These are phyloP conservation scores for Xerocomellus amylosporus DNA, from an alignment of 768 basidiomycete species.

Conservation along the genomic window DNA sequence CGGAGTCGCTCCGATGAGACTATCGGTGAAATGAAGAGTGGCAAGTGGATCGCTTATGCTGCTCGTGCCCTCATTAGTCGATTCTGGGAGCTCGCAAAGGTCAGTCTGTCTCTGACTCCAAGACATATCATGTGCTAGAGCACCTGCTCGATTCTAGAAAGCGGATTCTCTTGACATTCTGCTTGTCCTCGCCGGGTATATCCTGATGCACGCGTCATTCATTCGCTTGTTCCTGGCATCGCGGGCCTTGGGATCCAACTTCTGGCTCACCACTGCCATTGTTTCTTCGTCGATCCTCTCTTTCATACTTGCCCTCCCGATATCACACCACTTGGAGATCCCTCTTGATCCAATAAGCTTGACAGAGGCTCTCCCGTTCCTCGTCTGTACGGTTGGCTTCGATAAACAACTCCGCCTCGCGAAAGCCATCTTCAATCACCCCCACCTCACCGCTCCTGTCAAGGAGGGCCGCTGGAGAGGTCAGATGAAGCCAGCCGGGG, in stretches of 20 bases:
- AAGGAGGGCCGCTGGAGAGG: constrained; percentile 39
- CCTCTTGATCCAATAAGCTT: constrained; percentile 90
- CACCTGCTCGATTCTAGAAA: constrained; percentile 48
- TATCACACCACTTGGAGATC: constrained; percentile 73
- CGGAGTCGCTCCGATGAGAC: constrained; percentile 46
- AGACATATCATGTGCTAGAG: not conserved
- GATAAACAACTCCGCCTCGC: constrained; percentile 96
- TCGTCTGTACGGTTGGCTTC: constrained; percentile 97
- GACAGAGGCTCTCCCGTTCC: constrained; percentile 94
- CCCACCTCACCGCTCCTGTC: constrained; percentile 48
- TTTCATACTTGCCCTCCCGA: constrained; percentile 79
- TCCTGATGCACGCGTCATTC: constrained; percentile 95
- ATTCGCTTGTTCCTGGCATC: constrained; percentile 87
- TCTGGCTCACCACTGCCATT: constrained; percentile 70
- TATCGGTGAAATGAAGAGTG: constrained; percentile 72
- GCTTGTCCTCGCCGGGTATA: constrained; percentile 88
- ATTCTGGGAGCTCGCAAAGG: constrained; percentile 86
- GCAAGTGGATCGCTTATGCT: constrained; percentile 90
- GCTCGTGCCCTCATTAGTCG: constrained; percentile 67
- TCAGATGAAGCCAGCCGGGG: constrained; percentile 71
- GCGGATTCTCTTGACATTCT: constrained; percentile 96
- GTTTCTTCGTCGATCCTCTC: constrained; percentile 78
- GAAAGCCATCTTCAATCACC: constrained; percentile 83
- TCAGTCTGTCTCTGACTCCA: constrained; percentile 30
- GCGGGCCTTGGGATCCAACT: constrained; percentile 74